Evolutionary conservation across 2,329 filamentous ascomycete genomes (phyloP).

Genomic region (Sphaerostilbella broomeana): DNA sequence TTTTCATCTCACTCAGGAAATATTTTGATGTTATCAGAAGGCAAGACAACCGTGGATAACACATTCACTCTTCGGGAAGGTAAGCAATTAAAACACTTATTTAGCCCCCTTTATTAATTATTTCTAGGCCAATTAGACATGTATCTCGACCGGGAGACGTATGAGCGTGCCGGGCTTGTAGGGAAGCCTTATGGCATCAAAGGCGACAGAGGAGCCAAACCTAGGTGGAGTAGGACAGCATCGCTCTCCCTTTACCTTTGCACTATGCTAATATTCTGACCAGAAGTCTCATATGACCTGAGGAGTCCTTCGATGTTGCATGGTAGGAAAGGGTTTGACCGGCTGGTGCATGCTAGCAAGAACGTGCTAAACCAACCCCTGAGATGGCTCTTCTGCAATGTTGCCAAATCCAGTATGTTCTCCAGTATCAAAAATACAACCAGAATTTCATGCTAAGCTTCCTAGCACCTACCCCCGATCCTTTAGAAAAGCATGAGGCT

Average conservation of each 20-base stretch:
- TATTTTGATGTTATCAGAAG: conserved; percentile 77
- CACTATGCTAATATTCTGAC: neutral
- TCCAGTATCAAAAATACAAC: neutral
- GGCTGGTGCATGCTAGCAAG: conserved; percentile 69
- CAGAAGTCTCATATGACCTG: conserved; percentile 73
- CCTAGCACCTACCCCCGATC: conserved; percentile 42
- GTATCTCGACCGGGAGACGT: conserved; percentile 72
- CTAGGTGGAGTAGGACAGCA: conserved; percentile 60
- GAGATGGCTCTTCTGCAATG: conserved; percentile 73
- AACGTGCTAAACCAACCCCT: conserved; percentile 63
- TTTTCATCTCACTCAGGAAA: too few species aligned
- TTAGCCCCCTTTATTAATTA: neutral
- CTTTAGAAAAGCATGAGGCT: conserved; percentile 40
- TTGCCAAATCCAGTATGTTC: conserved; percentile 30
- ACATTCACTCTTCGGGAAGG: conserved; percentile 66
- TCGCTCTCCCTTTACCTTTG: neutral
- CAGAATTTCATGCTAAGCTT: conserved; percentile 1
- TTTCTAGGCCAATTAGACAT: conserved; percentile 60
- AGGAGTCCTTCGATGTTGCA: conserved; percentile 68
- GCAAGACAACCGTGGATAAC: conserved; percentile 62
- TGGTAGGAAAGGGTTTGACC: conserved; percentile 76
- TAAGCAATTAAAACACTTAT: conserved; percentile 23
- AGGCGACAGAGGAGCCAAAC: conserved; percentile 53
- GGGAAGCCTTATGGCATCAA: conserved; percentile 60
- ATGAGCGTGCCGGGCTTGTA: conserved; percentile 73